These are phyloP conservation scores for Periconia sp. DNA, from an alignment of 2,329 filamentous ascomycete species.

Conservation along the genomic window DNA sequence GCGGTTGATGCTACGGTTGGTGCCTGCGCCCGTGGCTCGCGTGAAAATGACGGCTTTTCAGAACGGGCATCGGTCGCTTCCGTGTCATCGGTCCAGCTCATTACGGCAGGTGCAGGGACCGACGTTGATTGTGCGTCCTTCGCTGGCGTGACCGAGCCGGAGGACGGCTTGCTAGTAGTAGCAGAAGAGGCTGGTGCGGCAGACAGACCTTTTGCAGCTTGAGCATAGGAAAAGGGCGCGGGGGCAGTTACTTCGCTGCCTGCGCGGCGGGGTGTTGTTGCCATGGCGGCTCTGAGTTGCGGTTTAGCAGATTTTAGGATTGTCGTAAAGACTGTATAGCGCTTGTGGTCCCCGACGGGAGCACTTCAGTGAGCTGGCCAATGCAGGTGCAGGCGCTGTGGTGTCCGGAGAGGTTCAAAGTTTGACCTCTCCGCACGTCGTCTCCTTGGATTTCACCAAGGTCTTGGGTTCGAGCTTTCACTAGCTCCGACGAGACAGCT, in stretches of 20 bases:
- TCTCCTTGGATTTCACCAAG: slow-evolving; percentile 6
- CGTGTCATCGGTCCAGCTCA: slow-evolving; percentile 56
- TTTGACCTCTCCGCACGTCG: slow-evolving; percentile 49
- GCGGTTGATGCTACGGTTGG: slow-evolving; percentile 26
- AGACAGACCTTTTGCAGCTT: slow-evolving; percentile 85
- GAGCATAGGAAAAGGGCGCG: slow-evolving; percentile 86
- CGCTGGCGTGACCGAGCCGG: slow-evolving; percentile 50
- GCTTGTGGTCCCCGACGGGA: slow-evolving; percentile 40
- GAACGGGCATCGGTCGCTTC: slow-evolving; percentile 46
- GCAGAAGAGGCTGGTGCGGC: slow-evolving; percentile 52
- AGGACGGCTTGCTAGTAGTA: slow-evolving; percentile 52
- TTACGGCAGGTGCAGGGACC: slow-evolving; percentile 36
- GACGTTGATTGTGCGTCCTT: slow-evolving; percentile 42
- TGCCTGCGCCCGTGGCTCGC: slow-evolving; percentile 27
- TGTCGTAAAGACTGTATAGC: slow-evolving; percentile 15
- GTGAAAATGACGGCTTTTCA: slow-evolving; percentile 30
- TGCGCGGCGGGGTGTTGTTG: slow-evolving; percentile 22
- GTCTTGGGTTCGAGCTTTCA: slow-evolving; percentile 1
- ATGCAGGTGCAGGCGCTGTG: slow-evolving; percentile 31
- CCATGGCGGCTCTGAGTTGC: slow-evolving; percentile 29
- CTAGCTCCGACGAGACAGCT: neutral
- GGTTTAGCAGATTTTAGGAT: slow-evolving; percentile 11
- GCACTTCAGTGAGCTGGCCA: slow-evolving; percentile 37
- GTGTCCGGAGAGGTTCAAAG: slow-evolving; percentile 49
- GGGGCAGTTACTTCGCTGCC: slow-evolving; percentile 41